Percentiles rank a stretch among this genome's conserved stretches.
Conservation (phyloP, 345 rosid species). For the Rhodomyrtus tomentosa region DNA sequence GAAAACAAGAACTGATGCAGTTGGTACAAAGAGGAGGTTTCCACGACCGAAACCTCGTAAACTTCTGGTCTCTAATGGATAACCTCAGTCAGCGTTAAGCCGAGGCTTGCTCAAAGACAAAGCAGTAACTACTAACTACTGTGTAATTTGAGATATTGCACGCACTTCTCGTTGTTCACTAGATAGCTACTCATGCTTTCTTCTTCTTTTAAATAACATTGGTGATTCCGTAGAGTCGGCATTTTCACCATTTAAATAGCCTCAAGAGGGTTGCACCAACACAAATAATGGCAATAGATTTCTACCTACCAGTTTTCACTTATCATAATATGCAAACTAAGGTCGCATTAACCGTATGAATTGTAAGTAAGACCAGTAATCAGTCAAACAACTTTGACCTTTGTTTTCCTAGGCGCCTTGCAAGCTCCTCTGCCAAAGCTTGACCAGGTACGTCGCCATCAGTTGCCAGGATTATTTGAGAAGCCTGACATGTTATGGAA, state of each 20-base stretch:
- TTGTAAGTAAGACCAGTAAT: background rate
- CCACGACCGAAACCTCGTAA: background rate
- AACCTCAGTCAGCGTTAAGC: background rate
- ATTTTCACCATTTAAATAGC: background rate
- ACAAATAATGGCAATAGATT: background rate
- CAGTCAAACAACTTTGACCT: constrained; percentile 12
- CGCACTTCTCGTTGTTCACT: background rate
- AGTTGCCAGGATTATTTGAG: constrained; percentile 45
- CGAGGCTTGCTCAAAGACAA: background rate
- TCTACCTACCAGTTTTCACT: background rate
- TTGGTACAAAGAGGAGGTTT: background rate
- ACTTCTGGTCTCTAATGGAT: background rate
- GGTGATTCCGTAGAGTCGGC: too few species aligned
- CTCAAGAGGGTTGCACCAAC: background rate
- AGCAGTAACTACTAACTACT: background rate
- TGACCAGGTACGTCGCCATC: constrained; percentile 28
- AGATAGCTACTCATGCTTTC: background rate
- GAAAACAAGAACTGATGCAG: background rate
- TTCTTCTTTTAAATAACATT: background rate
- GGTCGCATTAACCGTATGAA: background rate
- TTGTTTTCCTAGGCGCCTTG: constrained; percentile 45
- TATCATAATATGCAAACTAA: background rate
- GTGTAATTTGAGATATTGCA: background rate
- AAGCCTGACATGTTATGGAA: constrained; percentile 10
- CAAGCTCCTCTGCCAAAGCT: constrained; percentile 45